These are phyloP conservation scores for Tolypocladium sp. DNA, from an alignment of 2,329 filamentous ascomycete genomes.

Conservation along the genomic window DNA sequence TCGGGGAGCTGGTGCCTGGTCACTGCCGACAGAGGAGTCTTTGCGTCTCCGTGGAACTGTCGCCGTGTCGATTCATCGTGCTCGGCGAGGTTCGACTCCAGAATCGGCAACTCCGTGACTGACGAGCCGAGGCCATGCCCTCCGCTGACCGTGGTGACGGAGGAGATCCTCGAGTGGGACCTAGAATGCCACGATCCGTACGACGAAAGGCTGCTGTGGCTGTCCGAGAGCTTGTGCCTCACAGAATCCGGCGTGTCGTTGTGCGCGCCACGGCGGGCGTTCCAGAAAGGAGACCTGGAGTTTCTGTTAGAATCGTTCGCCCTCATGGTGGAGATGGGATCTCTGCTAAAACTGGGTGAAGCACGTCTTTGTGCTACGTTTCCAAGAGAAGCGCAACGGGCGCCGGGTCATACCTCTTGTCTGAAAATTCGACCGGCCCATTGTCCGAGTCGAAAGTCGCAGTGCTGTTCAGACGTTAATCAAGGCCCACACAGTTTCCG, in stretches of 20 bases:
- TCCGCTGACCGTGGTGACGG: slow-evolving; percentile 40
- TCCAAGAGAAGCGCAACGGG: not conserved
- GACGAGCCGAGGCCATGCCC: slow-evolving; percentile 23
- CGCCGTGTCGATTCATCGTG: slow-evolving; percentile 10
- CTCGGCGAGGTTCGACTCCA: slow-evolving; percentile 25
- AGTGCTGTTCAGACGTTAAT: not conserved
- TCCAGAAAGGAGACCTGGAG: slow-evolving; percentile 2
- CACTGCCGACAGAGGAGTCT: not conserved
- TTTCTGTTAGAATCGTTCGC: not conserved
- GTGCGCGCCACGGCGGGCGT: not conserved
- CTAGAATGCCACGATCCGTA: slow-evolving; percentile 37
- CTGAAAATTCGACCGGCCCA: not conserved
- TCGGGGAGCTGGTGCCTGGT: not conserved
- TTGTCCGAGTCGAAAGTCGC: not conserved
- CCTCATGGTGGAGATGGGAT: not conserved
- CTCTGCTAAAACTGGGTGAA: not conserved
- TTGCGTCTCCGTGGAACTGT: slow-evolving; percentile 1
- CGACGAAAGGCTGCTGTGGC: slow-evolving; percentile 42
- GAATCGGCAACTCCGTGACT: slow-evolving; percentile 25
- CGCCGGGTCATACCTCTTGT: not conserved
- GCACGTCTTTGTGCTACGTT: not conserved
- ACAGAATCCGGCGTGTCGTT: slow-evolving; percentile 1
- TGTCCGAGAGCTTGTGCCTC: slow-evolving; percentile 32
- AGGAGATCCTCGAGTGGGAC: slow-evolving; percentile 44
- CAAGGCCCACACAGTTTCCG: not conserved